Evolutionary conservation across 2,329 filamentous ascomycete species (phyloP).

Genomic region (Catunica adiposa): DNA sequence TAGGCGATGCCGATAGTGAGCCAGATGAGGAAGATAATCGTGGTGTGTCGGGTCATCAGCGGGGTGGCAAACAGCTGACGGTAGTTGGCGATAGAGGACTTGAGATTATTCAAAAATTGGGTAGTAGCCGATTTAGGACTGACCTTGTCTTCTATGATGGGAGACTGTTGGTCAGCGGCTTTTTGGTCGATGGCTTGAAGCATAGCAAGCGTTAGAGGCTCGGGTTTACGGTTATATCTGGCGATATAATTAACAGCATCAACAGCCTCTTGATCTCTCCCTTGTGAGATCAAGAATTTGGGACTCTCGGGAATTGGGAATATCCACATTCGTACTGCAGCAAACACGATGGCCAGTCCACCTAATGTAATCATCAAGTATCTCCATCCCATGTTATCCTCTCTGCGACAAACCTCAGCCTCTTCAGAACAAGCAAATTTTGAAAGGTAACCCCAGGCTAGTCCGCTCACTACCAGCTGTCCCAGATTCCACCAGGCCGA

Average conservation of each 20-base stretch:
- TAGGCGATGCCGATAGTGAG: conserved; percentile 30
- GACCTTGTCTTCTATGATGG: conserved; percentile 17
- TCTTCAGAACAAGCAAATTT: conserved; percentile 25
- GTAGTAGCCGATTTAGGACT: not conserved
- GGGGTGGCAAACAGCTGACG: conserved; percentile 20
- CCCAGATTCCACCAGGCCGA: conserved; percentile 36
- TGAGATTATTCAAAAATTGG: not conserved
- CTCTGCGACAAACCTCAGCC: conserved; percentile 23
- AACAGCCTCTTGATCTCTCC: conserved; percentile 30
- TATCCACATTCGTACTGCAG: conserved; percentile 28
- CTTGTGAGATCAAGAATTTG: conserved; percentile 29
- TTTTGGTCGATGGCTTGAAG: conserved; percentile 19
- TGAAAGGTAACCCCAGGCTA: conserved; percentile 28
- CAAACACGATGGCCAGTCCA: conserved; percentile 27
- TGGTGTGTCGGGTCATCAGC: conserved; percentile 22
- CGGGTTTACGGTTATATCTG: conserved; percentile 22
- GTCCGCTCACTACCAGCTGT: conserved; percentile 30
- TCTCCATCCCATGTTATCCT: conserved; percentile 33
- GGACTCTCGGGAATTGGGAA: conserved; percentile 32
- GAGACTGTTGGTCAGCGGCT: conserved; percentile 10
- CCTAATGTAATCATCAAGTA: conserved; percentile 30
- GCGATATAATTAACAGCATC: conserved; percentile 32
- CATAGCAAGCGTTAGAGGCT: conserved; percentile 23
- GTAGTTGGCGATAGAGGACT: conserved; percentile 17
- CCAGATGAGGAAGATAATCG: conserved; percentile 27